Percentiles rank a stretch among this genome's conserved stretches.
Evolutionary conservation across 2,329 filamentous ascomycete genomes (phyloP).

Genomic region (Penicillium sp.): DNA sequence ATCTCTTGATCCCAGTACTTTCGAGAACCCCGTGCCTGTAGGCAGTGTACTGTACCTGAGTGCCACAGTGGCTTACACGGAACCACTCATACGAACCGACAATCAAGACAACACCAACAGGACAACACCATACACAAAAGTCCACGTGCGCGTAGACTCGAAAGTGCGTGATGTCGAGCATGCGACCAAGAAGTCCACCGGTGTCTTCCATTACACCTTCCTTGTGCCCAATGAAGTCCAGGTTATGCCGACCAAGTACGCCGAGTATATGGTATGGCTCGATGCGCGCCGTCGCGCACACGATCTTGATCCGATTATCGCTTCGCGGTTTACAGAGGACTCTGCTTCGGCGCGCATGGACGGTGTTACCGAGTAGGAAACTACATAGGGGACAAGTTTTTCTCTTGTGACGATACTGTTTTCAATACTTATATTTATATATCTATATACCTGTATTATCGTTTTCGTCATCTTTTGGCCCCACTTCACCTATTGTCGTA

Average conservation of each 20-base stretch:
- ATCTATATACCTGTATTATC: background rate
- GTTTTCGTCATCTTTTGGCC: background rate
- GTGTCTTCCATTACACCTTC: slow-evolving; percentile 74
- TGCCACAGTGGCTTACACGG: slow-evolving; percentile 68
- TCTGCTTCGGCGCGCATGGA: slow-evolving; percentile 17
- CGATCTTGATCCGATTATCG: slow-evolving; percentile 45
- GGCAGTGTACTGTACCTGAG: slow-evolving; percentile 72
- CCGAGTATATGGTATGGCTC: slow-evolving; percentile 63
- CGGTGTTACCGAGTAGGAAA: slow-evolving; percentile 35
- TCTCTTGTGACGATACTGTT: background rate
- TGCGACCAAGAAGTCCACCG: slow-evolving; percentile 62
- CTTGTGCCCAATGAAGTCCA: slow-evolving; percentile 61
- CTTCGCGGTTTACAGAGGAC: slow-evolving; percentile 28
- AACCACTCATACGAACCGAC: slow-evolving; percentile 42
- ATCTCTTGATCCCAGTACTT: slow-evolving; percentile 68
- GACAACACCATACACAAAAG: slow-evolving; percentile 51
- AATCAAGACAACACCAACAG: slow-evolving; percentile 42
- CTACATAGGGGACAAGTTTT: background rate
- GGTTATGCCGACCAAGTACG: slow-evolving; percentile 62
- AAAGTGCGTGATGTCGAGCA: slow-evolving; percentile 71
- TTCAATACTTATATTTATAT: background rate
- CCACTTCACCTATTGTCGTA: background rate
- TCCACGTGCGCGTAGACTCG: slow-evolving; percentile 68
- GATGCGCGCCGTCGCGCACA: slow-evolving; percentile 56
- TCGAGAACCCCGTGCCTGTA: slow-evolving; percentile 71